Evolutionary conservation across 768 basidiomycete genomes (phyloP).

Genomic region (Naganishia vishniacii): DNA sequence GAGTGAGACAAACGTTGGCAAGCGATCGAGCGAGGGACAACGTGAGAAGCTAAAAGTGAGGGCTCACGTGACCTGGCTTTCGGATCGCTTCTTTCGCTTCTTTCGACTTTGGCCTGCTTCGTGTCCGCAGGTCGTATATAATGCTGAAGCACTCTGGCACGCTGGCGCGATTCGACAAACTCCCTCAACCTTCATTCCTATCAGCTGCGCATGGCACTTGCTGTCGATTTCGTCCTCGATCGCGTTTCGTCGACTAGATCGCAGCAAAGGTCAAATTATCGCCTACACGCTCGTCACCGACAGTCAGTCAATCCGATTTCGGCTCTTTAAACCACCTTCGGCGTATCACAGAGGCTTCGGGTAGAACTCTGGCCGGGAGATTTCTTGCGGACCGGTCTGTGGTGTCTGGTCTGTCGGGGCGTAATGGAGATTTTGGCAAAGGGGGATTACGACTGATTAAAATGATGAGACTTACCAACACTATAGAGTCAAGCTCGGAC

Average conservation of each 20-base stretch:
- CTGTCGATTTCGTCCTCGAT: slow-evolving; percentile 8
- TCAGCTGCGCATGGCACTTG: not conserved
- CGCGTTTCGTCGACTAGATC: slow-evolving; percentile 9
- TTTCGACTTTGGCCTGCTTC: too few relatives aligned
- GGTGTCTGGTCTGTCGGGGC: not conserved
- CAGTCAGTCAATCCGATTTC: too few relatives aligned
- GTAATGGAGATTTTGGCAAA: too few relatives aligned
- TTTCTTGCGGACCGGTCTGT: not conserved
- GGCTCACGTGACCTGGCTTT: not conserved
- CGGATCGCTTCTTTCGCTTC: too few relatives aligned
- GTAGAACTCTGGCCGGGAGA: too few relatives aligned
- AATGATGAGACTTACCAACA: slow-evolving; percentile 31
- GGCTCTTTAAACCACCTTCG: too few relatives aligned
- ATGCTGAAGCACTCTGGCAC: not conserved
- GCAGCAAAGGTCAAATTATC: not conserved
- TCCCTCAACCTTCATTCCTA: too few relatives aligned
- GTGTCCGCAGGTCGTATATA: too few relatives aligned
- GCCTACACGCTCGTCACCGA: not conserved
- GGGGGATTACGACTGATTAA: slow-evolving; percentile 14
- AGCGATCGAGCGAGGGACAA: not conserved
- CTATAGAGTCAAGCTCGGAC: slow-evolving; percentile 31
- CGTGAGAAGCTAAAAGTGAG: not conserved
- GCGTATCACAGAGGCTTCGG: too few relatives aligned
- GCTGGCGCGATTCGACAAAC: too few relatives aligned
- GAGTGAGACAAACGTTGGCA: slow-evolving; percentile 18